Evolutionary conservation across 2,329 filamentous ascomycete genomes (phyloP), one percentile per base, ranked within the genome.

Genomic region (Diplocarpon rosae): DNA sequence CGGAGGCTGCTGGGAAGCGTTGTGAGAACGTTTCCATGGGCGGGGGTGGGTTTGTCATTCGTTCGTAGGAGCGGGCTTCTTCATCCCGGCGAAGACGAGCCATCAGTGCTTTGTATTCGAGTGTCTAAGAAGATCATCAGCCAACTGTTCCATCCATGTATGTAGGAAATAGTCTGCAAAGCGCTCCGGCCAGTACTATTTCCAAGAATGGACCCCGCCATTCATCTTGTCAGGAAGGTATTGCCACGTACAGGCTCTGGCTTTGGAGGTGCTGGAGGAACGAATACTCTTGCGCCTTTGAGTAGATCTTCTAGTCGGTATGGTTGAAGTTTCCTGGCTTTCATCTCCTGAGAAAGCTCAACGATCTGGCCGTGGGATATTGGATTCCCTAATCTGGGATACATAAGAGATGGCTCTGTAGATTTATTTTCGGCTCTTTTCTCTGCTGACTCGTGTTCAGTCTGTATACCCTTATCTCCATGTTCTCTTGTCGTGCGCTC

Each of bases 81-180:
- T 90, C 83, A 57, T 92, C 80, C 48, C 75, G 78, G 51, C 87
- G 85, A 15, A 98, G 77, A 13, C 82, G 79, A 17, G 80, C 79
- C 87, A 96, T 96, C 1, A 95, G 70, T 6, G 81, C 83, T 62
- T 86, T 85, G 67, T 90, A 96, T 65, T 94, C 83, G 7, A 79
- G 69, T 1, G 82, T 83, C 78, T 93, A 27, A 5, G 16, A 28
- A 29, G 20, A 37, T 15, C 6, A 28, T 45, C 42, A 46, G 41
- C 31, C 14, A 29, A n/a, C 9, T 30, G 10, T 29, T 29, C 32
- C 2, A 30, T 29, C 32, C 2, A 30, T 16, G 13, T n/a, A 5
- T 15, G 14, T 7, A 24, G 20, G 20, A 24, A 8, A 14, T 16
- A 12, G 30, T 32, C 30, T 32, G 20, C 20, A 3, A 3, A 24